A percentile compares a stretch with the other conserved stretches of the same genome.
phyloP scores from a whole-genome alignment of 2,329 filamentous ascomycete species.

The Aspergillus glaucus region DNA sequence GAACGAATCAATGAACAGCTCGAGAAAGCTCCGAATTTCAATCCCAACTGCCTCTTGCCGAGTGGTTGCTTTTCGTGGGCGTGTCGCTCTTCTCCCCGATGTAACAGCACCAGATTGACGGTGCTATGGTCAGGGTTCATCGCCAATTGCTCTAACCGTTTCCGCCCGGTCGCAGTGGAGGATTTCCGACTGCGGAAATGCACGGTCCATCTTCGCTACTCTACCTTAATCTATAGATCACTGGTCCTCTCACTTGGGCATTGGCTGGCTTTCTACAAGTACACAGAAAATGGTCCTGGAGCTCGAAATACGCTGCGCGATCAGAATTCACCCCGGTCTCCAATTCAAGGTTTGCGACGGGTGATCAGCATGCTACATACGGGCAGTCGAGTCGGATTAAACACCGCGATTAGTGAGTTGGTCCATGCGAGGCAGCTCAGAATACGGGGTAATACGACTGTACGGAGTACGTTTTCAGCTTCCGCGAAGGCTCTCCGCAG shows the following conservation, averaged over 20 bases:
- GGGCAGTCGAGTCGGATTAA: background rate
- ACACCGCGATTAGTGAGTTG: background rate
- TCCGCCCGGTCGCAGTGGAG: background rate
- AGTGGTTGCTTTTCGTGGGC: background rate
- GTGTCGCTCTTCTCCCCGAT: background rate
- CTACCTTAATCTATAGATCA: too few relatives aligned
- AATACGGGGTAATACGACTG: background rate
- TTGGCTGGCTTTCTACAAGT: background rate
- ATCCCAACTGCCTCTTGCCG: background rate
- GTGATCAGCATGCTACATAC: background rate
- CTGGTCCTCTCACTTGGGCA: background rate
- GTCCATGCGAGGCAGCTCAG: background rate
- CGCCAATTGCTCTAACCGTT: background rate
- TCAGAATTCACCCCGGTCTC: background rate
- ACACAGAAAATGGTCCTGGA: background rate
- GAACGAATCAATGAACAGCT: background rate
- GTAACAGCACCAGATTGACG: background rate
- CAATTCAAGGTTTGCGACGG: background rate
- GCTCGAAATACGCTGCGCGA: background rate
- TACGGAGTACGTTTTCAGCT: background rate
- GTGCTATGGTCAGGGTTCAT: background rate
- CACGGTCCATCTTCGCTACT: background rate
- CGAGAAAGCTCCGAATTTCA: background rate
- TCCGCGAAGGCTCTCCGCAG: background rate
- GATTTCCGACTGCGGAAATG: background rate